Base-by-base conservation (phyloP, 306 rosid genomes). In the Morella rubra region DNA sequence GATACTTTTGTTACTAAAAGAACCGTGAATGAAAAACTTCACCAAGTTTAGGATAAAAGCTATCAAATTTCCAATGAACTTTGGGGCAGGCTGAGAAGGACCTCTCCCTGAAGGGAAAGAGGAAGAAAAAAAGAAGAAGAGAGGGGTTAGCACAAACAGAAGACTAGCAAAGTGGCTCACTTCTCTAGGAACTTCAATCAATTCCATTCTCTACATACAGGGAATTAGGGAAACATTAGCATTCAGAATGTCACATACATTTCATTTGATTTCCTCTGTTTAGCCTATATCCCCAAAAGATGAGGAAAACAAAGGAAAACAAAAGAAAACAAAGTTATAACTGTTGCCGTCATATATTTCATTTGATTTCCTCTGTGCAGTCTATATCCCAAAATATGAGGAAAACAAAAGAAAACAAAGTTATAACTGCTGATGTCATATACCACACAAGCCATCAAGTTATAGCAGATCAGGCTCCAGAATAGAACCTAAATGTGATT, bases 21-120 rank as follows among this genome's bases (percentile, higher is more conserved):
- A 54, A 66, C 9, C 58, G 67, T 19, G 24, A 46, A 66, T 71
- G 70, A 42, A 69, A 73, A 56, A 53, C 32, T 64, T 84, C 89
- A 94, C 98, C 98, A 92, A 84, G 89, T 92, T 90, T 73, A 95
- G 86, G 20, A 92, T 56, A 84, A 95, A 95, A 44, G 98, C 98
- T 46, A 95, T 79, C 78, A 92, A 76, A 75, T 92, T 90, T 69
- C 98, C 98, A 58, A 95, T 20, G 59, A 95, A 88, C 75, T 80
- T 92, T 66, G 98, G 97, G 32, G 98, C 97, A 68, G 96, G 98
- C 68, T 86, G 87, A 80, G 96, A 75, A 73, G 98, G 98, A 80
- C 98, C 97, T 73, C 50, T 90, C 69, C 97, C 97, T 94, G 86
- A 71, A 27, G 32, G 32, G 32, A 27, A 27, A 27, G 1, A 27